phyloP scores from a whole-genome alignment of 2,329 filamentous ascomycete genomes.

The Ceratocystis variospora region DNA sequence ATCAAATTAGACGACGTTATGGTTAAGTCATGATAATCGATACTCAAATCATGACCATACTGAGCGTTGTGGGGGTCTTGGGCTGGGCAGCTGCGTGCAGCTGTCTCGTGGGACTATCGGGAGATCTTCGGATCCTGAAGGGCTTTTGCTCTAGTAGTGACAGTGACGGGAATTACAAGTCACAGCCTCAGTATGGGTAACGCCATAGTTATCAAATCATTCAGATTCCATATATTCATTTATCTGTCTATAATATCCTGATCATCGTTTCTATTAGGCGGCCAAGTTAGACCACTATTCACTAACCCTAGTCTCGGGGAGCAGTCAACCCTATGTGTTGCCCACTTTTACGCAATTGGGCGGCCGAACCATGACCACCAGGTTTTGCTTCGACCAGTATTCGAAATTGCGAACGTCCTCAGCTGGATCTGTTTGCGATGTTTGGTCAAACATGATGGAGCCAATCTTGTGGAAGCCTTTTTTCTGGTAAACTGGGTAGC shows the following conservation, averaged over 20 bases:
- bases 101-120: background rate
- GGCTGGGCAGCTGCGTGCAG: background rate
- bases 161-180: background rate
- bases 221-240: too few relatives aligned
- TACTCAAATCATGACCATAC: background rate
- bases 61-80: background rate
- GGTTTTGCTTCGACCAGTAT: slow-evolving; percentile 13
- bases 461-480: slow-evolving; percentile 13
- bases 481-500: slow-evolving; percentile 16
- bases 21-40: background rate
- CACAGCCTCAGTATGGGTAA: background rate
- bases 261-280: too few relatives aligned
- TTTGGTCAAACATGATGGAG: slow-evolving; percentile 15
- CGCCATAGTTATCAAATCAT: too few relatives aligned
- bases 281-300: too few relatives aligned
- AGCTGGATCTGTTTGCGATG: background rate
- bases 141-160: background rate
- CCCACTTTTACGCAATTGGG: background rate
- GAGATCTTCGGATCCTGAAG: background rate
- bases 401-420: slow-evolving; percentile 2
- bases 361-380: slow-evolving; percentile 15
- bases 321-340: background rate
- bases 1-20: background rate
- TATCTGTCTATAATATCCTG: too few relatives aligned
- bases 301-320: too few relatives aligned